Base-by-base conservation (phyloP, 495 filamentous ascomycete genomes). In the Penicillium pancosmium region DNA sequence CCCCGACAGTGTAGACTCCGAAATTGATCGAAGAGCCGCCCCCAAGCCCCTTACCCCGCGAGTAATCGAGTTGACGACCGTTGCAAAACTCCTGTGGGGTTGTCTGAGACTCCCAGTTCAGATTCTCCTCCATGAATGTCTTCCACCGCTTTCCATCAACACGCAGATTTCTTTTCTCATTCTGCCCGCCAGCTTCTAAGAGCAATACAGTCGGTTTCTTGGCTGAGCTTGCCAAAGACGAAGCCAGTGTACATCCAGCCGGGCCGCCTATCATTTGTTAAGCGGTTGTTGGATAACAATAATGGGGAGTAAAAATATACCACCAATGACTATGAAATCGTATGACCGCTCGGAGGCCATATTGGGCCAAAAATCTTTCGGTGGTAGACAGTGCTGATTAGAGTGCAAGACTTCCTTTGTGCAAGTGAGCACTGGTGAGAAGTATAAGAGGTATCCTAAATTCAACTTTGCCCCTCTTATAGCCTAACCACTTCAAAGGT, bases 1-100 rank as follows among this genome's bases (percentile, higher is more conserved):
- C 76, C 6, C 88, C 88, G 12, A 82, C 60, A 13, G 75, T 81
- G 56, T 76, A 90, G n/a, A 84, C 72, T 19, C 80, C 80, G 52
- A 88, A 89, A 68, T 91, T 91, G 57, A 89, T 82, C n/a, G 82
- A 82, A 40, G 73, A 84, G 27, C 78, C 78, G 1, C 87, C 88
- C 4, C 86, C 86, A 0, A 91, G 72, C 3, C 82, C 82, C 13
- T 79, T 78, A 0, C 86, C 86, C 10, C 86, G 79, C n/a, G 78
- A 80, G 53, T 85, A 84, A 61, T 84, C 80, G 8, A 88, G 61
- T 53, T 78, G 61, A 3, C 84, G 80, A n/a, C 72, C 72, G 25
- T 72, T 73, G 50, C 82, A 80, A 57, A 82, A 62, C 21, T 70
- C 64, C 57, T 88, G 86, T 0, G 84, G 80, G 0, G 65, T 73